Percentiles rank a stretch among this genome's conserved stretches.
phyloP scores from a whole-genome alignment of 306 rosid species.

The Medicago arabica region DNA sequence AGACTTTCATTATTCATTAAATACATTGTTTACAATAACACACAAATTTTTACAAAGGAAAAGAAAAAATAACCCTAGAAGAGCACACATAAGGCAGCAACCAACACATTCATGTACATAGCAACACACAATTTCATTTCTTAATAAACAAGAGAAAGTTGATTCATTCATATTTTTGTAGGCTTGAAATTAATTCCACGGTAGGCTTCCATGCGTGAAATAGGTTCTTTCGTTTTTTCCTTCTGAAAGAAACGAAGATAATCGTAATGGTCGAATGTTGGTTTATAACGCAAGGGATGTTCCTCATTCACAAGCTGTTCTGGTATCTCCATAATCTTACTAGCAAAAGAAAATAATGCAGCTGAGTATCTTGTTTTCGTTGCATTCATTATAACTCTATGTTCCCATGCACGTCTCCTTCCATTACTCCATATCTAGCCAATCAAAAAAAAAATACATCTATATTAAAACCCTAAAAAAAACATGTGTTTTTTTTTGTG shows the following conservation, averaged over 20 bases:
- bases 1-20: no score
- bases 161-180: background rate
- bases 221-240: constrained; percentile 23
- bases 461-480: background rate
- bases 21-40: background rate
- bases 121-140: no score
- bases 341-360: constrained; percentile 46
- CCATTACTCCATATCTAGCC: constrained; percentile 54
- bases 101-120: background rate
- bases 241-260: constrained; percentile 43
- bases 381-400: constrained; percentile 47
- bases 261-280: constrained; percentile 43
- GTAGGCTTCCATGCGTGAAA: constrained; percentile 35
- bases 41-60: no score
- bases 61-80: background rate
- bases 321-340: constrained; percentile 27
- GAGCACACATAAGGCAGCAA: background rate
- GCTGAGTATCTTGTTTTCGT: constrained; percentile 39
- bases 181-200: constrained; percentile 42
- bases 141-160: background rate
- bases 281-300: constrained; percentile 46
- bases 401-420: constrained; percentile 45
- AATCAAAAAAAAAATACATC: background rate
- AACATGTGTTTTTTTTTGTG: no score
- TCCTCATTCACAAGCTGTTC: constrained; percentile 45